Conservation (phyloP, 2,329 filamentous ascomycete species). For the Pyrenochaeta sp. region DNA sequence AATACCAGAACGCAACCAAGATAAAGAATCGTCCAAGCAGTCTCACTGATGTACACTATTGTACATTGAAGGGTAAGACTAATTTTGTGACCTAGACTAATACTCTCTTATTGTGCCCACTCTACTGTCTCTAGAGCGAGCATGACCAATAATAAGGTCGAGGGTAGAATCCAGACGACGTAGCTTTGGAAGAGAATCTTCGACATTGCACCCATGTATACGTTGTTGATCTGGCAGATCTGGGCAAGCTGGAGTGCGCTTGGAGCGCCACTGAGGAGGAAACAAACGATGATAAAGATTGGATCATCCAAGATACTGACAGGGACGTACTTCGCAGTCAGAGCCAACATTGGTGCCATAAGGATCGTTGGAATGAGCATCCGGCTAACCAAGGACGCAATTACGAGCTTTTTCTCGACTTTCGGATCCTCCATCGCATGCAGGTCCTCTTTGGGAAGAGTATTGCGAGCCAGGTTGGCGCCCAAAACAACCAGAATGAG, state of each 20-base stretch:
- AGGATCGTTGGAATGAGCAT: conserved; percentile 92
- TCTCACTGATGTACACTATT: not conserved
- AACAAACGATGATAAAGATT: conserved; percentile 98
- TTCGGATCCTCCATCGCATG: conserved; percentile 74
- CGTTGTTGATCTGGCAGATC: conserved; percentile 97
- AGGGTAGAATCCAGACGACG: conserved; percentile 95
- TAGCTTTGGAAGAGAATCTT: conserved; percentile 95
- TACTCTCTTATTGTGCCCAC: conserved; percentile 68
- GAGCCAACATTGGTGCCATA: conserved; percentile 88
- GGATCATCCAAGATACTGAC: conserved; percentile 96
- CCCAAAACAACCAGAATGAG: conserved; percentile 95
- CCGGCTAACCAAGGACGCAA: conserved; percentile 84
- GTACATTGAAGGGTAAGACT: conserved; percentile 3
- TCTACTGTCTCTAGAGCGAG: conserved; percentile 90
- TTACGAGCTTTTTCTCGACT: conserved; percentile 77
- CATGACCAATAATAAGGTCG: conserved; percentile 89
- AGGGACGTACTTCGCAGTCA: conserved; percentile 88
- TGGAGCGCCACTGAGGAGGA: conserved; percentile 92
- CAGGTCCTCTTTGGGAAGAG: conserved; percentile 72
- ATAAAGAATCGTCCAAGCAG: not conserved
- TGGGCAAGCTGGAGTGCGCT: conserved; percentile 94
- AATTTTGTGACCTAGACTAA: not conserved
- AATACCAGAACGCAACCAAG: not conserved
- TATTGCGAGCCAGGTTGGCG: conserved; percentile 92
- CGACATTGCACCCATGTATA: conserved; percentile 95